Evolutionary conservation across 176 grass and related monocot species (phyloP).

Genomic region (Urochloa ruziziensis): DNA sequence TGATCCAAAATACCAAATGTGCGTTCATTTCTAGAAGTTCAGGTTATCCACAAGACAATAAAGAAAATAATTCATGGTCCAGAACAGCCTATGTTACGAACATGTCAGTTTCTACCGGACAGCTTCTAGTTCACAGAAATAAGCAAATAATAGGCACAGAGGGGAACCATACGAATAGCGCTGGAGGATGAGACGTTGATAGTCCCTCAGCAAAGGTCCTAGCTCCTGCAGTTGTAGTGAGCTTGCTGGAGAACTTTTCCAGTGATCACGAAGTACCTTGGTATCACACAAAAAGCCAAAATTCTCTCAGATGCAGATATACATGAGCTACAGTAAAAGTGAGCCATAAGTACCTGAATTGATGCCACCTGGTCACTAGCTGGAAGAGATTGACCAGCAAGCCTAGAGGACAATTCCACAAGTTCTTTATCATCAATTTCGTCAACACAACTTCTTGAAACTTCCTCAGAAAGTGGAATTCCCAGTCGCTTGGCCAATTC

Average conservation of each 20-base stretch:
- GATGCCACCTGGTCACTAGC: conserved; percentile 56
- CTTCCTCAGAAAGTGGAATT: conserved; percentile 65
- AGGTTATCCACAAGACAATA: not conserved
- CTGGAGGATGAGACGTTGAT: conserved; percentile 67
- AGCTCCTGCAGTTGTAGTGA: conserved; percentile 74
- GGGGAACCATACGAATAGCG: conserved; percentile 44
- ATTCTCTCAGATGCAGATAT: conserved; percentile 4
- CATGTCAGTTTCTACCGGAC: not conserved
- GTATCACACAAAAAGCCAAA: conserved; percentile 20
- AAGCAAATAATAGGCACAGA: not conserved
- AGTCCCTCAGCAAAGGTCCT: conserved; percentile 78
- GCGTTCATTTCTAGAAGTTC: conserved; percentile 8
- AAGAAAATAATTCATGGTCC: conserved; percentile 20
- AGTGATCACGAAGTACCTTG: conserved; percentile 81
- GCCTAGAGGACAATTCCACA: conserved; percentile 57
- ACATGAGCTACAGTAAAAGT: not conserved
- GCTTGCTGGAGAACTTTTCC: conserved; percentile 59
- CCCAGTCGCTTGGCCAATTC: conserved; percentile 74
- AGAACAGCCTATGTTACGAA: not conserved
- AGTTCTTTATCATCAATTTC: conserved; percentile 88
- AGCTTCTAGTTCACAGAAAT: conserved; percentile 8
- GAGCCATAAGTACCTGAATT: conserved; percentile 59
- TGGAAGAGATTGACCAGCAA: conserved; percentile 63
- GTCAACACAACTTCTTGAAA: conserved; percentile 56
- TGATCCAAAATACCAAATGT: not conserved